Base-by-base conservation (phyloP, 2,329 filamentous ascomycete genomes). In the Sphaerostilbella broomeana region DNA sequence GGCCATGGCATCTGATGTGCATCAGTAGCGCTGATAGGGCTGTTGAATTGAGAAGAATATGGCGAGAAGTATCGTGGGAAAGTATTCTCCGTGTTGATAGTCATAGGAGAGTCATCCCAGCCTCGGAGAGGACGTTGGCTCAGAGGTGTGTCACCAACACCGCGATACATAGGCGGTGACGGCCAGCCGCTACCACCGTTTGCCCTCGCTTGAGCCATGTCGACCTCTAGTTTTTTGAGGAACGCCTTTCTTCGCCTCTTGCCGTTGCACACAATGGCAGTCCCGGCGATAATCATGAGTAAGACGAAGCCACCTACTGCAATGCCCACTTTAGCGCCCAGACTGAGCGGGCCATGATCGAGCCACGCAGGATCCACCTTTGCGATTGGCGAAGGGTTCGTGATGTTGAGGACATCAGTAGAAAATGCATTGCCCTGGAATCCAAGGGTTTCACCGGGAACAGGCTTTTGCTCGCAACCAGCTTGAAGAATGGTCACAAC, bases 271-370 rank as follows among this genome's bases (percentile, higher is more conserved):
- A 82, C 64, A 37, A 81, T 67, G 40, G 61, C 64, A 52, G 68
- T 73, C 8, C 77, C 77, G 7, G 62, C 47, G 1, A 72, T 10
- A 6, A 61, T 53, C 3, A 81, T 61, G 4, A 78, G 12, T 0
- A 73, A 37, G 6, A 67, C 61, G 0, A 80, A 47, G 0, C 63
- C 68, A 5, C 68, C 76, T 16, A 75, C 62, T 11, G 68, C 73
- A 36, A 81, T 73, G 45, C 76, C 78, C 1, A 79, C 74, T 39
- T 77, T 74, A 10, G 65, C 72, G 4, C 70, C 73, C 2, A 79
- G 60, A 2, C 59, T 67, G 6, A 81, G 53, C 0, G 72, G 64
- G 0, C 70, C 68, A 0, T 61, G 43, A 4, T 63, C 59, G 22
- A 62, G 55, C 51, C 68, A 66, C 20, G 63, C 55, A 0, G 64